Evolutionary conservation across 768 basidiomycete species (phyloP), one percentile per base, ranked within the genome.

Genomic region (Xerocomellus intermedius): DNA sequence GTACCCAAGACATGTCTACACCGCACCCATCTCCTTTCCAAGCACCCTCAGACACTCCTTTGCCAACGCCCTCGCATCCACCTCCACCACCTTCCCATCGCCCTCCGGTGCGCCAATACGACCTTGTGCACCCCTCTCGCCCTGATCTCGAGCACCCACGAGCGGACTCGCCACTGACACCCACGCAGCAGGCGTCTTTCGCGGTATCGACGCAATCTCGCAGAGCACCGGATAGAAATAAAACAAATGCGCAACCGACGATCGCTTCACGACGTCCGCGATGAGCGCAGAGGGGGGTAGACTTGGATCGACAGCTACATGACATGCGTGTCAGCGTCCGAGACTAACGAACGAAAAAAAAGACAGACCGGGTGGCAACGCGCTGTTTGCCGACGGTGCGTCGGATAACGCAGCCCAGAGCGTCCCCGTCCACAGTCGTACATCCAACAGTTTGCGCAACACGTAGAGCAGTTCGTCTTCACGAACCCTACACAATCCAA

Each of bases 391-490:
- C 0, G 84, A 79, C 0, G 90, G 86, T 8, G 83, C 63, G n/a
- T 82, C 79, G 1, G 89, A 87, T 8, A 86, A 65, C 0, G 88
- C 85, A 0, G 89, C 87, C 86, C 87, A 90, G 8, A 94, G 70
- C 2, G 85, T 84, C 3, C 89, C 89, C 13, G 84, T 76, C 83
- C 84, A 89, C 10, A 97, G 72, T n/a, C 78, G 77, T 21, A 94
- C 73, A 35, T 81, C 79, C 13, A 83, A 75, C n/a, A 98, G 74
- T 57, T 91, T 90, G 39, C 82, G 82, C 13, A 98, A 73, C 26
- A 94, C 81, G 65, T 94, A 96, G 2, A 95, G 68, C 14, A 98
- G 66, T 62, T 98, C 96, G 62, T 96, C 93, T 69, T 98, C 94
- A 24, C 92, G 81, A 1, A 84, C 82, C 51, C 94, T 94, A 19